A percentile compares a stretch with the other conserved stretches of the same genome.
These are phyloP conservation scores for Oxyria digyna DNA, from an alignment of 148 eudicot species.

Conservation along the genomic window DNA sequence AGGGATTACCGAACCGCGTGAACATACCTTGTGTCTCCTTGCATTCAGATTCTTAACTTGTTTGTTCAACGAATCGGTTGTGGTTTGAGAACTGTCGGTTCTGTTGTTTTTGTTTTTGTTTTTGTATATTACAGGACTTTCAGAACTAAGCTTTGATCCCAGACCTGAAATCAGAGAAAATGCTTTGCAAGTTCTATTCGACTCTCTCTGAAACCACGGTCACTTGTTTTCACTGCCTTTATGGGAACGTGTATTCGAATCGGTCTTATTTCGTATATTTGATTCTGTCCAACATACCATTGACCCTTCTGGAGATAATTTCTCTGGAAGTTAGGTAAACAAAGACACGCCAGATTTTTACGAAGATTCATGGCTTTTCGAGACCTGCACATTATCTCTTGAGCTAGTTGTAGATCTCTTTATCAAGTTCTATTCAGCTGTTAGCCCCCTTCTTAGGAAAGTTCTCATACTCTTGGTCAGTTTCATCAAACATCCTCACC, in stretches of 20 bases:
- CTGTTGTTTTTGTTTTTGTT: background rate
- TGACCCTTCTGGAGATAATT: constrained; percentile 59
- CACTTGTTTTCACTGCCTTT: constrained; percentile 81
- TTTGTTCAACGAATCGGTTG: too few species aligned
- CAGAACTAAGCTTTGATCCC: constrained; percentile 98
- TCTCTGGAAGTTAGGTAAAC: constrained; percentile 24
- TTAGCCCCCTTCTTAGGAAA: constrained; percentile 74
- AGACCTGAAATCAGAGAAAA: constrained; percentile 89
- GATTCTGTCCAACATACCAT: constrained; percentile 90
- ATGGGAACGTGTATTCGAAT: constrained; percentile 95
- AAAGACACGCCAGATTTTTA: constrained; percentile 53
- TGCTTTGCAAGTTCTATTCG: constrained; percentile 87
- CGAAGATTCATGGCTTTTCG: constrained; percentile 96
- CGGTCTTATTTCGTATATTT: constrained; percentile 90
- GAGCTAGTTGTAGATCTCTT: constrained; percentile 92
- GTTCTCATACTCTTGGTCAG: constrained; percentile 75
- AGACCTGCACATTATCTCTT: constrained; percentile 92
- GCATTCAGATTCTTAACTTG: too few species aligned
- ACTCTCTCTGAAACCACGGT: constrained; percentile 84
- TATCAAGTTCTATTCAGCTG: constrained; percentile 78
- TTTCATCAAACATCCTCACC: constrained; percentile 90
- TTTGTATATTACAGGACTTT: constrained; percentile 43
- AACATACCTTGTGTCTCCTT: too few species aligned
- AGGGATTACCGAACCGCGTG: too few species aligned
- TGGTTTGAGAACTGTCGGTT: too few species aligned